Base-by-base conservation (phyloP, 2,329 filamentous ascomycete genomes). In the Fusarium palustre region DNA sequence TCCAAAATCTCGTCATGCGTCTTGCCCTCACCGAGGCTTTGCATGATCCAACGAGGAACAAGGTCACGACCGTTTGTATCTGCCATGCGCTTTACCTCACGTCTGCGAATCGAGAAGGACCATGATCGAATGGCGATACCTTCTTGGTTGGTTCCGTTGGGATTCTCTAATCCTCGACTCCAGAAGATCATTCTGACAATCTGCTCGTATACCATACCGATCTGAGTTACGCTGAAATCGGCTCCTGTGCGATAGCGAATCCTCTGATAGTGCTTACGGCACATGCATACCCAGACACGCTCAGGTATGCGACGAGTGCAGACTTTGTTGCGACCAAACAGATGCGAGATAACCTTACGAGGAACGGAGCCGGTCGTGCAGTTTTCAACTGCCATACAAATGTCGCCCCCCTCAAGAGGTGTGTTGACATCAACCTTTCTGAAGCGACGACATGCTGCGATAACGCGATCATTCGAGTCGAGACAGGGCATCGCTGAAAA, bases 241-340 rank as follows among this genome's bases (percentile, higher is more conserved):
- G 84, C 81, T 2, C 84, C 83, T 55, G 89, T 89, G n/a, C 90
- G 85, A 75, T 94, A 94, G 0, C 90, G 85, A 43, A 85, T 86
- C 9, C 92, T 88, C 79, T 96, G 93, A 76, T 96, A 96, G 75
- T 94, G 91, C 76, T 94, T 94, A 36, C 92, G 88, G 77, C 93
- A 96, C 76, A 88, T 91, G 73, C 91, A 88, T 1, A 93, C 88
- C 92, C 92, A 95, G 3, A 92, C 86, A 24, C 87, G 79, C 8
- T 86, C 80, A 0, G 91, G 91, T 49, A 96, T 92, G 45, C 85
- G 83, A 34, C 90, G 86, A 1, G 92, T 96, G 74, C 89, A 91
- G 10, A 87, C 84, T 79, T 96, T 96, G 83, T 96, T 96, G 38
- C 93, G 88, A 24, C 92, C 92, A 71, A 95, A 95, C 57, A 94